Base-by-base conservation (phyloP, 208 protist genomes). In the Trypanosoma avium region DNA sequence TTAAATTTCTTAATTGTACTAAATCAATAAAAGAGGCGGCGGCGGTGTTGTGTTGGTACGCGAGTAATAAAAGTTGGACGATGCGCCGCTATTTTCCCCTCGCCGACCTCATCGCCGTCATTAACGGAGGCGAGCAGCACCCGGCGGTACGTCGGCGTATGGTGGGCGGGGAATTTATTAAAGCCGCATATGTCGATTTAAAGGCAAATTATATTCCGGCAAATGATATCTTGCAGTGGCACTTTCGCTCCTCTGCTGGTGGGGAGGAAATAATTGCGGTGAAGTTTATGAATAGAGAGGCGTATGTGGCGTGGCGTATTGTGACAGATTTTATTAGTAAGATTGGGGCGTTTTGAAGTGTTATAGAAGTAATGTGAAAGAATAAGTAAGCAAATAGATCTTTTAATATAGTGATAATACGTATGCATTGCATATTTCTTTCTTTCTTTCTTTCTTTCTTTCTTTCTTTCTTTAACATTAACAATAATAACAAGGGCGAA, bases 61-160 rank as follows among this genome's bases (percentile, higher is more conserved):
- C 36, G 3, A 71, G n/a, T 21, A 7, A 56, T 12, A 35, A 72
- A 9, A 88, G 81, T 47, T 70, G 67, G 5, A 75, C 54, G 48
- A 86, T 91, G 70, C 74, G 75, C 5, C 71, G 79, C 15, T 91
- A 77, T 61, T 74, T 88, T 42, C 84, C 81, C 0, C 59, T 91
- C 50, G 57, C 64, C 24, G 65, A 88, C 66, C 68, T 91, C 21
- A 52, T 81, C 3, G 54, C 61, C 24, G 84, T 88, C 27, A 69
- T 68, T 27, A 59, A 72, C 33, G 68, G 72, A 33, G 75, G 77
- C 24, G 53, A 71, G 0, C 76, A 70, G 26, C 78, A 91, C 43
- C 75, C 68, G 6, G 78, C 78, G 36, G 73, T 91, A 21, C 42
- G 73, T 36, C 74, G 70, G 12, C 81, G 79, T 33, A 77, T 70